phyloP scores from a whole-genome alignment of 179 eudicot genomes.

The Camellia oleifera region DNA sequence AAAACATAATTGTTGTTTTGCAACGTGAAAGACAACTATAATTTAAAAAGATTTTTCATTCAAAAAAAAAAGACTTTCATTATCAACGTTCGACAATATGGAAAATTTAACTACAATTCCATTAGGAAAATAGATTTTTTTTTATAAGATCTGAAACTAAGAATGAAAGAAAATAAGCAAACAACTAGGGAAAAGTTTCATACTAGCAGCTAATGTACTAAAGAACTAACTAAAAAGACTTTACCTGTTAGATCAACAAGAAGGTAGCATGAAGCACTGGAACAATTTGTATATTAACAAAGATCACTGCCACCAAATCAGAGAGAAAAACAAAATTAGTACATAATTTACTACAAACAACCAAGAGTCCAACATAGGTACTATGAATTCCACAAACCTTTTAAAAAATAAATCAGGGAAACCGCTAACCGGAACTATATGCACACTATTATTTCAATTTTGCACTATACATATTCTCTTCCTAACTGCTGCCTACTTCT shows the following conservation, averaged over 20 bases:
- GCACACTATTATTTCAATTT: constrained; percentile 8
- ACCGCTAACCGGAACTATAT: constrained; percentile 14
- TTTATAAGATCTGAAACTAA: not conserved
- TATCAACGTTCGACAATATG: not conserved
- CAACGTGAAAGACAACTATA: not conserved
- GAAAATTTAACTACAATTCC: not conserved
- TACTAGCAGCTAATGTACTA: not conserved
- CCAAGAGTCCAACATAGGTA: not conserved
- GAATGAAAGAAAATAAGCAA: not conserved
- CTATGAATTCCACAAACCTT: constrained; percentile 12
- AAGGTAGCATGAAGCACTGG: not conserved
- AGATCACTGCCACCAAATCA: constrained; percentile 14
- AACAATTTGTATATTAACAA: constrained; percentile 1
- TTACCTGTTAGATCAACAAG: constrained; percentile 15
- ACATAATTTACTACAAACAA: not conserved
- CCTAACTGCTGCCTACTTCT: constrained; percentile 10
- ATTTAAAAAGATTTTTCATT: too few species aligned
- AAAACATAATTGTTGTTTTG: not conserved
- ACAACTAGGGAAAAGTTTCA: not conserved
- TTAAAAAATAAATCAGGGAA: not conserved
- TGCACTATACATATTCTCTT: constrained; percentile 7
- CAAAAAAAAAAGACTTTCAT: not conserved
- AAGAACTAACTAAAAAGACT: constrained; percentile 2
- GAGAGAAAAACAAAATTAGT: constrained; percentile 1
- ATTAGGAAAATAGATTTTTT: not conserved